phyloP scores from a whole-genome alignment of 176 grass and related monocot species.

The Juncus inflexus region DNA sequence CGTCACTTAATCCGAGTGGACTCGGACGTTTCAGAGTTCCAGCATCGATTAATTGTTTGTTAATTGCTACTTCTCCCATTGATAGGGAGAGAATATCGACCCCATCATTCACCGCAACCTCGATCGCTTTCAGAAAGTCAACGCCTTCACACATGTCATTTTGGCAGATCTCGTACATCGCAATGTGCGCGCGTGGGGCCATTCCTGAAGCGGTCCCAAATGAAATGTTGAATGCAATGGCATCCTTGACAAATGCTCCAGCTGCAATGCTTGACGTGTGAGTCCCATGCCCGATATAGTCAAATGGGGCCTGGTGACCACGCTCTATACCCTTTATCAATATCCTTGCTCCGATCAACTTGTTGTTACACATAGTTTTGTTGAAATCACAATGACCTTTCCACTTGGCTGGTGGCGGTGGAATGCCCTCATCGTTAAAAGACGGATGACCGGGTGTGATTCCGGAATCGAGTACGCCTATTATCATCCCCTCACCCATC shows the following conservation, averaged over 20 bases:
- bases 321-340: background rate
- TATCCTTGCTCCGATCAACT: slow-evolving; percentile 9
- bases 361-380: background rate
- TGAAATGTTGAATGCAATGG: slow-evolving; percentile 33
- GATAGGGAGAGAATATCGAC: slow-evolving; percentile 70
- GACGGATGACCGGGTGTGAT: background rate
- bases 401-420: slow-evolving; percentile 32
- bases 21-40: slow-evolving; percentile 31
- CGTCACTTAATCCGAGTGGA: slow-evolving; percentile 27
- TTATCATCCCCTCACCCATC: slow-evolving; percentile 22
- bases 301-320: slow-evolving; percentile 2
- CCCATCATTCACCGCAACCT: slow-evolving; percentile 52
- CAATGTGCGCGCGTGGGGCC: slow-evolving; percentile 66
- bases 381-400: slow-evolving; percentile 26
- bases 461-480: slow-evolving; percentile 15
- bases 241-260: slow-evolving; percentile 42
- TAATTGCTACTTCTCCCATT: background rate
- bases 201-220: slow-evolving; percentile 49
- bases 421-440: slow-evolving; percentile 13
- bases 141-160: slow-evolving; percentile 32
- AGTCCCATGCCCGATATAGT: slow-evolving; percentile 48
- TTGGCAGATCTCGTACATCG: slow-evolving; percentile 58
- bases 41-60: slow-evolving; percentile 32
- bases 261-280: slow-evolving; percentile 63
- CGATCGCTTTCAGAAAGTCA: slow-evolving; percentile 53